Evolutionary conservation across 768 basidiomycete species (phyloP), one percentile per base, ranked within the genome.

Genomic region (Rhodocollybia butyracea): DNA sequence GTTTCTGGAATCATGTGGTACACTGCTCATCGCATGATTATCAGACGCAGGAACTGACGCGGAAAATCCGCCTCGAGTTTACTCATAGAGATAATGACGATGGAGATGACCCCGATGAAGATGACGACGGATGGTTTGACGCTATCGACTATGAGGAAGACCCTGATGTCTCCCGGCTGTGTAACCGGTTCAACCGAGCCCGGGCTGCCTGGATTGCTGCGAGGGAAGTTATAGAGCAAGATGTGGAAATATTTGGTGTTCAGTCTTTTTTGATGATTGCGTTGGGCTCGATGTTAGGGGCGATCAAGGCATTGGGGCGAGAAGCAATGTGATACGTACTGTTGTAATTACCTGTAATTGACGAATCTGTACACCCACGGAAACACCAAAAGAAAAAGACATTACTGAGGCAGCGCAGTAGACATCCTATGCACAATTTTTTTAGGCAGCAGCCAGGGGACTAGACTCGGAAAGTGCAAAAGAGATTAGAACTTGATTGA

Each of bases 61-160:
- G 51, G 6, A 45, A 30, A 12, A 53, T 53, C 30, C 51, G 51
- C 3, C 38, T 19, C 32, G 51, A 53, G 21, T 53, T 53, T 31
- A n/a, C n/a, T n/a, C 27, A 8, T 21, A 27, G 22, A 24, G 40
- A 52, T 5, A 52, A n/a, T 40, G 38, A 31, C 22, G 29, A 12
- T 3, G n/a, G n/a, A n/a, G 40, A 41, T 15, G 29, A 41, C 5
- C 22, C 15, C 27, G 56, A 52, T 10, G 51, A 40, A 8, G 51
- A 52, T 10, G 51, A 40, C 3, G 51, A 60, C 31, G 32, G 47
- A 38, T n/a, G 21, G 3, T 50, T 50, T 17, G 61, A 53, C 39
- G 27, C 40, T 4, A 41, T 41, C 15, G 32, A 29, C 26, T 26
- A 57, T 26, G 51, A 53, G 42, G 51, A 53, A 42, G 51, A 53